Evolutionary conservation across 768 basidiomycete genomes (phyloP).

Genomic region (Suillus tomentosus): DNA sequence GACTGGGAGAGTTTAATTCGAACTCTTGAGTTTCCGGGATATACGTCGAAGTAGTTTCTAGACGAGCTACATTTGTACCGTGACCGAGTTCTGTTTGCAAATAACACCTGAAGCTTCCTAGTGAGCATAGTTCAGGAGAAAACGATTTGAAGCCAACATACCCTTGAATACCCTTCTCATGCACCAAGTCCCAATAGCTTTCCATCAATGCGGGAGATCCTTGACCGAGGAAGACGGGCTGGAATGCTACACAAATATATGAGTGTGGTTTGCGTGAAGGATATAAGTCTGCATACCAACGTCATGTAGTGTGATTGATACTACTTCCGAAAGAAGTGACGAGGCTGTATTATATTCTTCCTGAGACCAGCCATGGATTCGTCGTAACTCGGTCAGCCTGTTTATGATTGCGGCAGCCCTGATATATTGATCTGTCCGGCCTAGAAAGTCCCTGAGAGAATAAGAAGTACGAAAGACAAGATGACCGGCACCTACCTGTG

Average conservation of each 20-base stretch:
- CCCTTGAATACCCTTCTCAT: conserved; percentile 61
- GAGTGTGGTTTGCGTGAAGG: conserved; percentile 27
- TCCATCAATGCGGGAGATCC: conserved; percentile 54
- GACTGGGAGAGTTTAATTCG: conserved; percentile 72
- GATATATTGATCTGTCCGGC: conserved; percentile 57
- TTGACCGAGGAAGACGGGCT: conserved; percentile 67
- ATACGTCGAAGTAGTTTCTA: conserved; percentile 81
- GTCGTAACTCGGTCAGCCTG: conserved; percentile 59
- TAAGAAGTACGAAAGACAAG: not conserved
- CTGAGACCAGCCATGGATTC: conserved; percentile 52
- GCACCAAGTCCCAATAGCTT: conserved; percentile 52
- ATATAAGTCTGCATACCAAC: conserved; percentile 28
- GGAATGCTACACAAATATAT: conserved; percentile 45
- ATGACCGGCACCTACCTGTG: conserved; percentile 40
- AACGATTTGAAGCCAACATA: conserved; percentile 15
- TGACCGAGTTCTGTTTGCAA: conserved; percentile 81
- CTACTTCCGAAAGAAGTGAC: conserved; percentile 49
- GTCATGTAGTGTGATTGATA: conserved; percentile 49
- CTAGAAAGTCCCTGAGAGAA: conserved; percentile 52
- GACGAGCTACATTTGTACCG: conserved; percentile 64
- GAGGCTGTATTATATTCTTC: conserved; percentile 51
- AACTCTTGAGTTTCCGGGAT: conserved; percentile 67
- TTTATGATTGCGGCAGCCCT: conserved; percentile 56
- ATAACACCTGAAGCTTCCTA: conserved; percentile 51
- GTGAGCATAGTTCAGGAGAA: no score